Base-by-base conservation (phyloP, 2,329 filamentous ascomycete genomes). In the Aspergillus puulaauensis region DNA sequence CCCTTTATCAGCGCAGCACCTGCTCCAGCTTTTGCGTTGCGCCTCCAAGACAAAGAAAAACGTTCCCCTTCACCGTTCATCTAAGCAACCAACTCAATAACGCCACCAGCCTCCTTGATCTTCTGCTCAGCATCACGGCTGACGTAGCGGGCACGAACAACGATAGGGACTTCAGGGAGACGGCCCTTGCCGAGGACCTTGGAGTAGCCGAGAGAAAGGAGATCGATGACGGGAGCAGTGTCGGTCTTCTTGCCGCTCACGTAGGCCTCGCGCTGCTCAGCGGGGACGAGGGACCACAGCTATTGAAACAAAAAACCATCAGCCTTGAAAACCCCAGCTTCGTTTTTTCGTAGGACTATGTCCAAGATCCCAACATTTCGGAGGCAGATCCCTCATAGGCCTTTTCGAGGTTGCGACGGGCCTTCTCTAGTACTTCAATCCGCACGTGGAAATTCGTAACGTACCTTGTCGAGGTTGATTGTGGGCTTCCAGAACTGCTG, bases 121-220 rank as follows among this genome's bases (percentile, higher is more conserved):
- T 99, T 99, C 84, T 91, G 86, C 89, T 99, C 95, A 70, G 95
- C 95, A 79, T 96, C 88, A 79, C 90, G 90, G 86, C 88, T 92
- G 82, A 99, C 90, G 85, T 92, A 98, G 79, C 95, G 86, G 71
- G 95, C 93, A 77, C 91, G 91, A 69, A 99, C 93, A 74, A 99
- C 91, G 73, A 99, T 81, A 70, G 95, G 95, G 74, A 98, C 86
- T 76, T 93, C 84, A 75, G 95, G 93, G 74, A 98, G 84, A 76
- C 93, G 89, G 81, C 95, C 95, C 88, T 99, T 99, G 79, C 95
- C 96, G 77, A 99, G 90, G 70, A 99, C 88, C 86, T 99, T 99
- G 77, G 92, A 90, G 88, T 98, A 99, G 72, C 96, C 95, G 80
- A 96, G 89, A 73, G 92, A 86, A 66, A 98, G 89, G 79, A 99